Percentiles rank a stretch among this genome's conserved stretches.
These are phyloP conservation scores for Xerocomus potaroensis DNA, from an alignment of 768 basidiomycete species.

Conservation along the genomic window DNA sequence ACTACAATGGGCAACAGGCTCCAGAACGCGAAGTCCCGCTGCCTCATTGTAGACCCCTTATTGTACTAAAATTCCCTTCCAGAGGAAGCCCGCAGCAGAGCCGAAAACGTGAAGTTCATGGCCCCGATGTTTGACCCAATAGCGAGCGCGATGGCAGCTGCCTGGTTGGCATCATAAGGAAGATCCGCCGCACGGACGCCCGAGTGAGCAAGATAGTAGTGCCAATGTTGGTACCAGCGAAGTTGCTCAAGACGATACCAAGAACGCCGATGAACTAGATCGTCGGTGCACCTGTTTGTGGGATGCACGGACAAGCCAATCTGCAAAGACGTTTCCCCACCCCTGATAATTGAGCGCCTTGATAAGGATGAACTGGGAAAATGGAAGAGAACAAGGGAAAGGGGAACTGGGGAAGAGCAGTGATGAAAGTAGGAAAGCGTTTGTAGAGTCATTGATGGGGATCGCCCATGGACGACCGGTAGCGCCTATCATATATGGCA, in stretches of 20 bases:
- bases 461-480: background rate
- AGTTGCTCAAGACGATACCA: constrained; percentile 71
- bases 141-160: constrained; percentile 71
- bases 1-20: constrained; percentile 61
- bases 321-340: constrained; percentile 82
- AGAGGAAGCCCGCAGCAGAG: constrained; percentile 87
- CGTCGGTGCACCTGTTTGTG: constrained; percentile 39
- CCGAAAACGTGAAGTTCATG: constrained; percentile 83
- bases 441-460: constrained; percentile 10
- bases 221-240: constrained; percentile 88
- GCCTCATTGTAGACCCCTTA: constrained; percentile 63
- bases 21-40: constrained; percentile 65
- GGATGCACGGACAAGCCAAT: constrained; percentile 54
- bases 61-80: constrained; percentile 68
- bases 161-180: constrained; percentile 38
- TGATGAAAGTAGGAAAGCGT: constrained; percentile 69
- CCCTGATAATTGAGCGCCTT: constrained; percentile 77
- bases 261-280: constrained; percentile 69
- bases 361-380: constrained; percentile 92
- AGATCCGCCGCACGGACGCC: constrained; percentile 47
- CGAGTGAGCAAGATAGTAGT: constrained; percentile 87
- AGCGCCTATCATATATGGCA: background rate
- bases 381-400: constrained; percentile 85
- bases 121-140: constrained; percentile 89
- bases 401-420: constrained; percentile 65